A percentile compares a stretch with the other conserved stretches of the same genome.
Evolutionary conservation across 768 basidiomycete species (phyloP).

Genomic region (Lactarius deliciosus): DNA sequence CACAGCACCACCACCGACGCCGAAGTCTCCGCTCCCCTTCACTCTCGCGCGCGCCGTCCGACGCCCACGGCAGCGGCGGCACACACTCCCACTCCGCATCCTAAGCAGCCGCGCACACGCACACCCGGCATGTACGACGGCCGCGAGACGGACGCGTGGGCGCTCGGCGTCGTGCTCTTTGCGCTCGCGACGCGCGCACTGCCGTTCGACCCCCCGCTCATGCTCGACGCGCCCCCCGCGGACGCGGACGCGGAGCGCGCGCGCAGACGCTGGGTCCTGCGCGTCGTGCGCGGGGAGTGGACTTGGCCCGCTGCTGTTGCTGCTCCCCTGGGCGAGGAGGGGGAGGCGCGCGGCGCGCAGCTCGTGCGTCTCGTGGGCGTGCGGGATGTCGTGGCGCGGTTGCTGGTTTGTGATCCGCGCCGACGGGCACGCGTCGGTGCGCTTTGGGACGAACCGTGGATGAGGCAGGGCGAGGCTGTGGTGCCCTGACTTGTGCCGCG

Average conservation of each 20-base stretch:
- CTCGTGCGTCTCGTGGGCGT: slow-evolving; percentile 46
- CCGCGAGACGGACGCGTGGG: slow-evolving; percentile 85
- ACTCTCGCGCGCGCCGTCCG: slow-evolving; percentile 28
- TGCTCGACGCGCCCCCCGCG: slow-evolving; percentile 31
- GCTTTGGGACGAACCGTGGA: slow-evolving; percentile 36
- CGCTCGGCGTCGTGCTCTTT: slow-evolving; percentile 84
- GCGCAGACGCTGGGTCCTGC: slow-evolving; percentile 61
- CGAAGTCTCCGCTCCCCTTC: slow-evolving; percentile 30
- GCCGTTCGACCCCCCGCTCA: slow-evolving; percentile 57
- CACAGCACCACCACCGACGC: slow-evolving; percentile 5
- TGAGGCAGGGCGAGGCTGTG: background rate
- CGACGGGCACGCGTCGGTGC: slow-evolving; percentile 56
- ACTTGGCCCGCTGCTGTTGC: slow-evolving; percentile 54
- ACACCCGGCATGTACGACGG: slow-evolving; percentile 68
- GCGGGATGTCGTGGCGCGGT: slow-evolving; percentile 52
- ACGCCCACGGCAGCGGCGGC: slow-evolving; percentile 4
- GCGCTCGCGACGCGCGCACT: slow-evolving; percentile 67
- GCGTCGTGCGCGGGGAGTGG: slow-evolving; percentile 80
- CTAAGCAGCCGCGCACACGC: slow-evolving; percentile 42
- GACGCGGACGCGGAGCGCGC: slow-evolving; percentile 40
- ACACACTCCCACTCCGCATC: background rate
- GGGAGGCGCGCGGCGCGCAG: slow-evolving; percentile 36
- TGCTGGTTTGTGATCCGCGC: slow-evolving; percentile 70
- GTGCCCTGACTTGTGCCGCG: background rate
- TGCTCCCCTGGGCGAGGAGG: slow-evolving; percentile 20